Percentiles rank a stretch among this genome's conserved stretches.
Evolutionary conservation across 768 basidiomycete genomes (phyloP).

Genomic region (Suillus subaureus): DNA sequence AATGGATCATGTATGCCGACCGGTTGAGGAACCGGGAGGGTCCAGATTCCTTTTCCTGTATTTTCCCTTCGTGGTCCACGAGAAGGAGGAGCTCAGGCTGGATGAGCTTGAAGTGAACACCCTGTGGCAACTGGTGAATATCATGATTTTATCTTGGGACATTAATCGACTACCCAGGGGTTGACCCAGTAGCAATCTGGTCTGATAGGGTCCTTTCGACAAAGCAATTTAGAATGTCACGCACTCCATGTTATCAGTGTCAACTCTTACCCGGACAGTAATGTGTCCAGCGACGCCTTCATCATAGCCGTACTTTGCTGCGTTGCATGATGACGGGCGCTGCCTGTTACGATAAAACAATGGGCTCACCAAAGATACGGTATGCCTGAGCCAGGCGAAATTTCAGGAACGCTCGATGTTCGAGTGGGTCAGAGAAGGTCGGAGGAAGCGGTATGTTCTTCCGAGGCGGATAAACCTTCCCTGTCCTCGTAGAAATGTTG

Average conservation of each 20-base stretch:
- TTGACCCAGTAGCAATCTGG: constrained; percentile 52
- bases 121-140: constrained; percentile 24
- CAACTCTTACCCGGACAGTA: constrained; percentile 39
- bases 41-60: constrained; percentile 35
- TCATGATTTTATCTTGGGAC: not conserved
- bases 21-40: constrained; percentile 36
- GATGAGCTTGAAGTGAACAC: constrained; percentile 49
- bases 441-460: constrained; percentile 17
- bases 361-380: constrained; percentile 43
- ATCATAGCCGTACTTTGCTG: constrained; percentile 42
- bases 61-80: constrained; percentile 41
- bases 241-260: not conserved
- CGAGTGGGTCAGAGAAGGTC: constrained; percentile 34
- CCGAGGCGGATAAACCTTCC: too few relatives aligned
- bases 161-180: constrained; percentile 38
- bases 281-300: constrained; percentile 55
- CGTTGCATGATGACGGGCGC: constrained; percentile 15
- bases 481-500: too few relatives aligned
- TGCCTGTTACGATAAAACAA: not conserved
- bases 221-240: not conserved
- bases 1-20: constrained; percentile 42
- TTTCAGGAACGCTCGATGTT: constrained; percentile 46
- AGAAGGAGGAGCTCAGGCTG: constrained; percentile 47
- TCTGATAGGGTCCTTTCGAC: constrained; percentile 39
- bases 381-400: constrained; percentile 49